Conservation (phyloP, 306 rosid genomes). For the Cucurbita pepo region DNA sequence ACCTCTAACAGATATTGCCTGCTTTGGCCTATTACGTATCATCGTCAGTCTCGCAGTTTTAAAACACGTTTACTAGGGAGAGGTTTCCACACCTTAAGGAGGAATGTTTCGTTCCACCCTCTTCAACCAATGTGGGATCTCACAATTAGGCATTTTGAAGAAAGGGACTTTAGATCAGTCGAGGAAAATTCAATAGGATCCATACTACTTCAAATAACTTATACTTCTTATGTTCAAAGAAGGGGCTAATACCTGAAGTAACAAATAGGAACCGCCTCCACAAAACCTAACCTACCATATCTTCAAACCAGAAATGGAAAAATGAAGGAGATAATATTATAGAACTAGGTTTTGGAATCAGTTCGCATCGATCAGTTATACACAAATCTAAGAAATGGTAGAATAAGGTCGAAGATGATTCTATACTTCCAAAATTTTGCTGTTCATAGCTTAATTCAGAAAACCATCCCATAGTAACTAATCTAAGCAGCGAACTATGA, state of each 20-base stretch:
- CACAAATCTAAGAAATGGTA: not conserved
- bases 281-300: not conserved
- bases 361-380: not conserved
- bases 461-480: not conserved
- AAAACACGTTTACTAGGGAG: too few relatives aligned
- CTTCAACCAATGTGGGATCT: too few relatives aligned
- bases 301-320: not conserved
- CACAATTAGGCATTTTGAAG: not conserved
- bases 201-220: not conserved
- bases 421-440: not conserved
- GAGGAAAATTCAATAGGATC: not conserved
- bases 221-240: not conserved
- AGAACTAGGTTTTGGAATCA: not conserved
- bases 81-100: too few relatives aligned
- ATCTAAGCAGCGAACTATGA: not conserved
- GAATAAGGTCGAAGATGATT: not conserved
- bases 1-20: too few relatives aligned
- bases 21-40: too few relatives aligned
- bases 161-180: not conserved
- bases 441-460: not conserved
- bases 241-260: not conserved
- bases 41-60: too few relatives aligned
- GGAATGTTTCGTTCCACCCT: too few relatives aligned
- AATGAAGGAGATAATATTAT: not conserved
- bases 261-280: not conserved